These are phyloP conservation scores for Rhypophila decipiens DNA, from an alignment of 495 filamentous ascomycete species.

Conservation along the genomic window DNA sequence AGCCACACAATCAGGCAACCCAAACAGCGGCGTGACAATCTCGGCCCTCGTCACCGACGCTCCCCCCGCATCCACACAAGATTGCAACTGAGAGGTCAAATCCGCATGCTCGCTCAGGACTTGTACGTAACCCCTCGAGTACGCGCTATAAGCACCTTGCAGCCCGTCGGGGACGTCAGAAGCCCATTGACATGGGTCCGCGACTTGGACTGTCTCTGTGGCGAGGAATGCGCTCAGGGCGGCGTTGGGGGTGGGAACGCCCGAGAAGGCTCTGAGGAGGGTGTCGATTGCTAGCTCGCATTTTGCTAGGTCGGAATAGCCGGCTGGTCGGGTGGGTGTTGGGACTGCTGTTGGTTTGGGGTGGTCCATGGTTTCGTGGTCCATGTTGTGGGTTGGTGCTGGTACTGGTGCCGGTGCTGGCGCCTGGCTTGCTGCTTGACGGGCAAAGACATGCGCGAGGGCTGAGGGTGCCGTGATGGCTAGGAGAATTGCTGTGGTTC, in stretches of 20 bases:
- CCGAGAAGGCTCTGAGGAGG: neutral
- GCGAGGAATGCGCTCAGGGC: neutral
- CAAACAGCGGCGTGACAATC: constrained; percentile 1
- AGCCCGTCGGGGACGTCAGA: neutral
- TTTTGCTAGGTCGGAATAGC: neutral
- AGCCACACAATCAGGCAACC: neutral
- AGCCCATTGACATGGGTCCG: neutral
- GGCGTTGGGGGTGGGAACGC: constrained; percentile 4
- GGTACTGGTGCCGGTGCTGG: neutral
- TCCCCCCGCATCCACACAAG: neutral
- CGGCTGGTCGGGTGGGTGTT: neutral
- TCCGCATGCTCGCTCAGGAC: neutral
- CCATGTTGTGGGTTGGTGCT: neutral
- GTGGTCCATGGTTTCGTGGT: neutral
- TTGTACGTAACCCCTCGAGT: neutral
- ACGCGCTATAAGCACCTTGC: neutral
- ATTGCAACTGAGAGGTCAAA: neutral
- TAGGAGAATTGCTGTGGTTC: neutral
- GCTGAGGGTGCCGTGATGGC: neutral
- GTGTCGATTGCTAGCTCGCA: constrained; percentile 1
- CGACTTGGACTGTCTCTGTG: neutral
- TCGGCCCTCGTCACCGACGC: neutral
- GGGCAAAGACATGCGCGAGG: neutral
- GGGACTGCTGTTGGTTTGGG: neutral
- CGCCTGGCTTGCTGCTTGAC: neutral